These are phyloP conservation scores for Calycina marina DNA, from an alignment of 2,329 filamentous ascomycete species.

Conservation along the genomic window DNA sequence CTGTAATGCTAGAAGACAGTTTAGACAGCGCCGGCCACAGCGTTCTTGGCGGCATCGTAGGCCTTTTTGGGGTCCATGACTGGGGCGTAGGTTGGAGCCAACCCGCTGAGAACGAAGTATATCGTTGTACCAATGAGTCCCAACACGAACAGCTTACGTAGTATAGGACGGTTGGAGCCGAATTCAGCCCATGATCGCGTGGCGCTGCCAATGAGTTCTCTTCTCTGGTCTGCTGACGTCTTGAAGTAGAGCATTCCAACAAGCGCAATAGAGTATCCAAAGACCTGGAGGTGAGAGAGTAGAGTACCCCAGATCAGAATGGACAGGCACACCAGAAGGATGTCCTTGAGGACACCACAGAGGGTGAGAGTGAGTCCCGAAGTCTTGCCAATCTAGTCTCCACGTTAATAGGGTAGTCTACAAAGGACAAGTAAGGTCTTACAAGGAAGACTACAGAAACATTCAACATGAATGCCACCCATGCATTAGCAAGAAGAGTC, in stretches of 20 bases:
- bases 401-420: neutral
- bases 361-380: constrained; percentile 76
- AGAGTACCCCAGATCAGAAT: constrained; percentile 72
- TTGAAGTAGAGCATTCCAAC: constrained; percentile 75
- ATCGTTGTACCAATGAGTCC: constrained; percentile 45
- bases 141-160: constrained; percentile 66
- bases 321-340: constrained; percentile 64
- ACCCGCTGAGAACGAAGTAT: constrained; percentile 54
- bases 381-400: constrained; percentile 66
- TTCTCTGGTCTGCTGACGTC: constrained; percentile 70
- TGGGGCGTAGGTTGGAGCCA: constrained; percentile 45
- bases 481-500: constrained; percentile 61
- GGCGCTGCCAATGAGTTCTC: constrained; percentile 59
- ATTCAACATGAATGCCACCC: constrained; percentile 68
- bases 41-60: constrained; percentile 19
- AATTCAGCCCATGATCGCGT: constrained; percentile 77
- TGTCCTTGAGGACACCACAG: constrained; percentile 78
- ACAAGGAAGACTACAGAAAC: constrained; percentile 77
- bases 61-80: constrained; percentile 33
- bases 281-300: constrained; percentile 62
- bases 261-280: constrained; percentile 71
- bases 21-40: constrained; percentile 12
- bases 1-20: neutral
- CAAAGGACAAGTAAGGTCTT: constrained; percentile 26
- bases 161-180: constrained; percentile 58